These are phyloP conservation scores for Mycena sp. DNA, from an alignment of 1,284 basidiomycete species.

Conservation along the genomic window DNA sequence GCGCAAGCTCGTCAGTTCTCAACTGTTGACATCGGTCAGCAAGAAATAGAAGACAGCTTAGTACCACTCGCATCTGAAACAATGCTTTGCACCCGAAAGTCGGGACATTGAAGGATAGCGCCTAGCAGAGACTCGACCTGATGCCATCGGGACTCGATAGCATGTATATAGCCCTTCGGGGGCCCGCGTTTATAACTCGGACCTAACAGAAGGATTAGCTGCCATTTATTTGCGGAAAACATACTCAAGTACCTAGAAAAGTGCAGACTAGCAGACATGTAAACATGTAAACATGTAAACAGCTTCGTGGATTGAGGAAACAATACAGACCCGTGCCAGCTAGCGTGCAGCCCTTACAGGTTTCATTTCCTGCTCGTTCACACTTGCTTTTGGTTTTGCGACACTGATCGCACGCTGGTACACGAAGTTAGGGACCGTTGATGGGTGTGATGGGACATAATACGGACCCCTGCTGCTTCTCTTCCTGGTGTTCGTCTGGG, in stretches of 20 bases:
- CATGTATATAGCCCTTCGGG: constrained; percentile 90
- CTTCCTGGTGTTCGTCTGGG: constrained; percentile 55
- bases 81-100: constrained; percentile 74
- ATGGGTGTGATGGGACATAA: constrained; percentile 3
- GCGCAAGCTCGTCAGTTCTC: constrained; percentile 73
- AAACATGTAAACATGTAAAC: neutral
- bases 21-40: constrained; percentile 49
- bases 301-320: constrained; percentile 31
- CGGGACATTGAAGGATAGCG: constrained; percentile 77
- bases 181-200: constrained; percentile 88
- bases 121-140: constrained; percentile 88
- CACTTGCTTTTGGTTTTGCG: constrained; percentile 90
- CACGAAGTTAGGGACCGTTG: constrained; percentile 18
- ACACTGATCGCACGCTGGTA: constrained; percentile 82
- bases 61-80: constrained; percentile 52
- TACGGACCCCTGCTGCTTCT: constrained; percentile 72
- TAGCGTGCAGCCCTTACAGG: constrained; percentile 75
- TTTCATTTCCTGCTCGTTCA: constrained; percentile 63
- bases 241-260: constrained; percentile 66
- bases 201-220: constrained; percentile 50
- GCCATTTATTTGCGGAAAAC: constrained; percentile 4
- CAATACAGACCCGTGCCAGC: constrained; percentile 61
- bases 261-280: constrained; percentile 67
- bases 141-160: constrained; percentile 89
- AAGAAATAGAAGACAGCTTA: neutral